Percentiles rank a stretch among this genome's conserved stretches.
Conservation (phyloP, 805 yeast genomes). For the Yamadazyma sp. region DNA sequence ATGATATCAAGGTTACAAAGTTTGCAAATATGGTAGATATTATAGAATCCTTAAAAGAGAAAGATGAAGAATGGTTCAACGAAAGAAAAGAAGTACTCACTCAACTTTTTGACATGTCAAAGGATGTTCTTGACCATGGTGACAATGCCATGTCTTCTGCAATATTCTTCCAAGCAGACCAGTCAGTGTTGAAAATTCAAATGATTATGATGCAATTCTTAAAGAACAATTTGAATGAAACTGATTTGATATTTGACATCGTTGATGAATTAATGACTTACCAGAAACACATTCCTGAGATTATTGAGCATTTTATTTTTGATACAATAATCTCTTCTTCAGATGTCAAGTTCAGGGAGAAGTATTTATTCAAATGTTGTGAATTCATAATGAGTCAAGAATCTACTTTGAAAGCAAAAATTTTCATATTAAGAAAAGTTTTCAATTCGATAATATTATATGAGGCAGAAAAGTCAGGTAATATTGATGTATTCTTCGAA, state of each 20-base stretch:
- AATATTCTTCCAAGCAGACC: slow-evolving; percentile 67
- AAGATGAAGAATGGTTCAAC: slow-evolving; percentile 58
- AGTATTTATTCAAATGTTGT: slow-evolving; percentile 51
- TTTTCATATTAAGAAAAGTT: slow-evolving; percentile 54
- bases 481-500: slow-evolving; percentile 45
- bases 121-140: slow-evolving; percentile 29
- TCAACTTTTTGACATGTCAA: slow-evolving; percentile 34
- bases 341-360: slow-evolving; percentile 45
- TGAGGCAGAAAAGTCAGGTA: slow-evolving; percentile 52
- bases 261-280: slow-evolving; percentile 40
- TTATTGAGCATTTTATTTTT: slow-evolving; percentile 57
- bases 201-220: slow-evolving; percentile 27
- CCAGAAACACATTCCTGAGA: slow-evolving; percentile 43
- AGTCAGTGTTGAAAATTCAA: slow-evolving; percentile 65
- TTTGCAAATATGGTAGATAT: slow-evolving; percentile 74
- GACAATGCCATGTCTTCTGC: slow-evolving; percentile 47
- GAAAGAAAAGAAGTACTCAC: slow-evolving; percentile 45
- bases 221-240: slow-evolving; percentile 20
- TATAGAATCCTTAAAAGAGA: slow-evolving; percentile 48
- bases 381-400: slow-evolving; percentile 45
- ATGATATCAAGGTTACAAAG: slow-evolving; percentile 56
- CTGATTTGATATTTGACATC: slow-evolving; percentile 27
- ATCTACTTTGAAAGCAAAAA: slow-evolving; percentile 49
- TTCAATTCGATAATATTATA: slow-evolving; percentile 63
- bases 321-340: slow-evolving; percentile 49